Percentiles rank a stretch among this genome's conserved stretches.
Conservation (phyloP, 2,329 filamentous ascomycete species). For the Colletotrichum tamarilloi region DNA sequence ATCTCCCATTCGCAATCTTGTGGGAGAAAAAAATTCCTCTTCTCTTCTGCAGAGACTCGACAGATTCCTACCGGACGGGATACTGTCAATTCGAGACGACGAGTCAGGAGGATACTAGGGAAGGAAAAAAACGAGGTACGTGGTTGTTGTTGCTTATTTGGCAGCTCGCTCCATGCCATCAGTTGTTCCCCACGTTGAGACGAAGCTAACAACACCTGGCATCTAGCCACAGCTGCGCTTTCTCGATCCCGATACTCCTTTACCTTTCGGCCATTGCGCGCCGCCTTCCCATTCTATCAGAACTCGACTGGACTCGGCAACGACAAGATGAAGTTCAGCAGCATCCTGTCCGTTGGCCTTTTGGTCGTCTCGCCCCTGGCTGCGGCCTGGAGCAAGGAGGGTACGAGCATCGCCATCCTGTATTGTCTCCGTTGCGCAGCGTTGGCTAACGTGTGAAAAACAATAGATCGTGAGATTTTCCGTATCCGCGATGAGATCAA, state of each 20-base stretch:
- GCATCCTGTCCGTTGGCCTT: conserved; percentile 74
- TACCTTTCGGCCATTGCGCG: conserved; percentile 18
- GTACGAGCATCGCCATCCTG: conserved; percentile 53
- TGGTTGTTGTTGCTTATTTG: conserved; percentile 24
- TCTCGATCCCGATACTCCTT: conserved; percentile 8
- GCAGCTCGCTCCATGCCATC: conserved; percentile 28
- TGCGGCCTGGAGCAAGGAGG: conserved; percentile 88
- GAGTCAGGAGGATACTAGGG: not conserved
- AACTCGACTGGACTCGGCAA: conserved; percentile 34
- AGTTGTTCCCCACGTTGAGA: conserved; percentile 22
- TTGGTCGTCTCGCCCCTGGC: conserved; percentile 74
- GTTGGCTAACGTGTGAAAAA: conserved; percentile 16
- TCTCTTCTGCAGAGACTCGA: not conserved
- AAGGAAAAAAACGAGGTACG: conserved; percentile 14
- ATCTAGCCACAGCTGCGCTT: conserved; percentile 22
- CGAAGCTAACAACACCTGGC: conserved; percentile 32
- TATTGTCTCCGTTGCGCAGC: not conserved
- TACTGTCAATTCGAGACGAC: conserved; percentile 1
- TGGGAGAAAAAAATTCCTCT: conserved; percentile 12
- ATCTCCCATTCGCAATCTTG: conserved; percentile 22
- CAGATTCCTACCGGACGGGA: not conserved
- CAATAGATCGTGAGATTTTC: conserved; percentile 95
- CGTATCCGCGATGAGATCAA: conserved; percentile 89
- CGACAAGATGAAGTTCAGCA: conserved; percentile 77
- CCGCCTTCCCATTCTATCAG: not conserved